Evolutionary conservation across 768 basidiomycete species (phyloP).

Genomic region (Termitomyces sp.): DNA sequence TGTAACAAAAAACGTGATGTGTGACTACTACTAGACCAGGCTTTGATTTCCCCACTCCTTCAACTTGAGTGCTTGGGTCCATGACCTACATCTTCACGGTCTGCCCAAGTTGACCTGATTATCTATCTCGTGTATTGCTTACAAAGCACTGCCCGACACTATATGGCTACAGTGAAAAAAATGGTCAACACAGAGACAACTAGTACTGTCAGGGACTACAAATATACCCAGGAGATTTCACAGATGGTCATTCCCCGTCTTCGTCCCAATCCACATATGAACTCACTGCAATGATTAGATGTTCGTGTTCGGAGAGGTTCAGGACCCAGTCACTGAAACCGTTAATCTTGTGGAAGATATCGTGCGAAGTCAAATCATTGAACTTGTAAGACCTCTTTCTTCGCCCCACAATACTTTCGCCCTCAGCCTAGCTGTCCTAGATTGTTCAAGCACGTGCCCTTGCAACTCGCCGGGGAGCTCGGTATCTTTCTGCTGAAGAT

Average conservation of each 20-base stretch:
- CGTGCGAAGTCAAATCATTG: constrained; percentile 84
- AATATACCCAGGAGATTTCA: constrained; percentile 88
- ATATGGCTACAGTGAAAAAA: constrained; percentile 15
- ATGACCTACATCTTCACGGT: not conserved
- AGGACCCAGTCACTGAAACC: constrained; percentile 83
- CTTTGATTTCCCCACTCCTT: too few relatives aligned
- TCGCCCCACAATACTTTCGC: not conserved
- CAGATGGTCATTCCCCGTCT: constrained; percentile 66
- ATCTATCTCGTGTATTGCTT: not conserved
- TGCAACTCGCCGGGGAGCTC: constrained; percentile 77
- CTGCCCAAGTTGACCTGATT: not conserved
- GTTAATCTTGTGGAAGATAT: constrained; percentile 96
- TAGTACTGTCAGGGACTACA: constrained; percentile 57
- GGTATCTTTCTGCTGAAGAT: constrained; percentile 88
- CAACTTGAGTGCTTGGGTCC: too few relatives aligned
- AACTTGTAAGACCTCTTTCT: constrained; percentile 55
- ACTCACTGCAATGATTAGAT: constrained; percentile 46
- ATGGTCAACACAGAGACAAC: constrained; percentile 10
- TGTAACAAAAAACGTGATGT: too few relatives aligned
- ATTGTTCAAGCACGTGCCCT: constrained; percentile 87
- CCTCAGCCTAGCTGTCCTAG: constrained; percentile 31
- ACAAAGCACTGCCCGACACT: not conserved
- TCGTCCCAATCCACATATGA: not conserved
- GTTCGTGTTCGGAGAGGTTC: constrained; percentile 96
- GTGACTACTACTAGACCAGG: too few relatives aligned